Evolutionary conservation across 257 asterid species (phyloP).

Genomic region (Scutellaria barbata): DNA sequence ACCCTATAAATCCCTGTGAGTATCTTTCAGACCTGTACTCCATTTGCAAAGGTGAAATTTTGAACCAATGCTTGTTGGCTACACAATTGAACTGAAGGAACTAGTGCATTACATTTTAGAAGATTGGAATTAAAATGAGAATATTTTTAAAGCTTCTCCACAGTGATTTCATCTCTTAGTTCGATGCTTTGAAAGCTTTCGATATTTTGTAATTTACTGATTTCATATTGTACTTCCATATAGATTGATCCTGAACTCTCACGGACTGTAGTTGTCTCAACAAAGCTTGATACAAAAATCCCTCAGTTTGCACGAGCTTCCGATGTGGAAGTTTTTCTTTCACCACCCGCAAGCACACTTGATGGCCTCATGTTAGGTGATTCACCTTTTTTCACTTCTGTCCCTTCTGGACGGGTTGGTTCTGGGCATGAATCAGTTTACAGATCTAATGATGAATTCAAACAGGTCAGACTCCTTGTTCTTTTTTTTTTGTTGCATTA

Average conservation of each 20-base stretch:
- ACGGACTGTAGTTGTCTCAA: constrained; percentile 92
- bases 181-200: constrained; percentile 18
- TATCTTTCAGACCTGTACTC: neutral
- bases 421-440: constrained; percentile 84
- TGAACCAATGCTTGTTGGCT: constrained; percentile 6
- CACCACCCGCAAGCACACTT: constrained; percentile 87
- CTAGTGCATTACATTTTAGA: constrained; percentile 5
- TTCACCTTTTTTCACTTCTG: constrained; percentile 98
- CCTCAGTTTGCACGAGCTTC: constrained; percentile 98
- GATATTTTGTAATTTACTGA: constrained; percentile 4
- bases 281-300: constrained; percentile 94
- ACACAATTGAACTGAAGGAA: neutral
- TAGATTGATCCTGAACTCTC: constrained; percentile 98
- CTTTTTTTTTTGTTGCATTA: constrained; percentile 30
- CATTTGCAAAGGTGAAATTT: constrained; percentile 25
- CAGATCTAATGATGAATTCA: constrained; percentile 92
- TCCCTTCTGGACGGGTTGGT: constrained; percentile 99
- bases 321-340: constrained; percentile 96
- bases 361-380: constrained; percentile 97
- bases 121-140: constrained; percentile 11
- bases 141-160: neutral
- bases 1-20: neutral
- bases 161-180: neutral
- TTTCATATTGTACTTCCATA: constrained; percentile 31
- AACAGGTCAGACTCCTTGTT: constrained; percentile 60